Evolutionary conservation across 2,329 filamentous ascomycete species (phyloP), one percentile per base, ranked within the genome.

Genomic region (Fusarium albidum): DNA sequence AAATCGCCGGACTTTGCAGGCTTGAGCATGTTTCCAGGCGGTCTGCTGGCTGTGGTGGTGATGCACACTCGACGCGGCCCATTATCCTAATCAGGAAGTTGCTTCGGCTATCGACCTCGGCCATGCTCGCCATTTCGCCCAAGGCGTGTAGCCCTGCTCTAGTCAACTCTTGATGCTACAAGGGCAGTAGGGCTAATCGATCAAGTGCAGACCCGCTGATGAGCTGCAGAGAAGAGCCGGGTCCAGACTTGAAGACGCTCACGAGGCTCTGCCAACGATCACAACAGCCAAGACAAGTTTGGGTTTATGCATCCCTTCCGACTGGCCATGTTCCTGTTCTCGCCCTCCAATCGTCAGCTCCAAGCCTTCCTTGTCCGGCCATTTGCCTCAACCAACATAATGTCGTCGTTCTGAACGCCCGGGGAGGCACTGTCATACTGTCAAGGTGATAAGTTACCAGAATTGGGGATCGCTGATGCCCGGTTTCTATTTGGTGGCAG

Each of bases 21-120:
- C 21, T 17, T 42, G 31, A 41, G 55, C 28, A 35, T 25, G 32
- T 29, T 34, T 35, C 12, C 15, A 46, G 46, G 40, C 29, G 39
- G 34, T 32, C 27, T 52, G 26, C 40, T 32, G 41, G 26, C 40
- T 32, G 41, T 37, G 27, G 33, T 21, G 43, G 21, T 33, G 26
- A 57, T 49, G 43, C 33, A 44, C 57, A 55, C 52, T 21, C 21
- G 56, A 43, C 51, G 55, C 64, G 61, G 61, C 48, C 33, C 25
- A 39, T 45, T 52, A 34, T 53, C 64, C 55, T 26, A 49, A 66
- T 60, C 18, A 51, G 64, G 64, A 57, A 66, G 64, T 60, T 65
- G 31, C 21, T 17, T 50, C 47, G 33, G 27, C 11, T 8, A 33
- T 57, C 55, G 39, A 49, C 28, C 28, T 37, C 43, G 29, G 14